These are phyloP conservation scores for Haematococcus sp. DNA, from an alignment of 139 green algal species.

Conservation along the genomic window DNA sequence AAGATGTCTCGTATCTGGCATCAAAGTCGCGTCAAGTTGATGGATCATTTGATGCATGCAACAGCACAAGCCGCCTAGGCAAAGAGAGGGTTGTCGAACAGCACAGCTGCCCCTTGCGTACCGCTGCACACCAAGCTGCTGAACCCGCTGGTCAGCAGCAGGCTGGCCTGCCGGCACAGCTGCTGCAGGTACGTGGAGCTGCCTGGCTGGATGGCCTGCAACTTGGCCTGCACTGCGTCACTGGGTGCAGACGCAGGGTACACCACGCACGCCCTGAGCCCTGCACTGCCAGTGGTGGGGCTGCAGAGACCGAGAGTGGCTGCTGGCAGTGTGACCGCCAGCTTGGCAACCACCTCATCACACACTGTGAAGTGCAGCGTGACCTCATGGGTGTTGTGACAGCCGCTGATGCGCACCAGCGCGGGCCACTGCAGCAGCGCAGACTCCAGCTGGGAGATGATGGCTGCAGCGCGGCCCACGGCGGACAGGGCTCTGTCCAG, in stretches of 20 bases:
- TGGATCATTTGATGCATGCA: too few relatives aligned
- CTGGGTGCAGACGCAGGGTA: background rate
- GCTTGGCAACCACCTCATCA: background rate
- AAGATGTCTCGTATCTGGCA: too few relatives aligned
- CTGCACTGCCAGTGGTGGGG: background rate
- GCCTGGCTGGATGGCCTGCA: too few relatives aligned
- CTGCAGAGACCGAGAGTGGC: background rate
- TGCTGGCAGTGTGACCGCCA: background rate
- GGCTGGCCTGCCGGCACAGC: background rate
- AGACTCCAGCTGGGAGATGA: background rate
- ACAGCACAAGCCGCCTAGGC: too few relatives aligned
- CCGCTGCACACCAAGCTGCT: background rate
- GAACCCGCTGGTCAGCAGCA: background rate
- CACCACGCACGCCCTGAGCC: background rate
- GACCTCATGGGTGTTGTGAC: background rate
- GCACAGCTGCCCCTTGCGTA: background rate
- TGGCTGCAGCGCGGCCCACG: background rate
- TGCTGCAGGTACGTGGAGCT: constrained; percentile 9
- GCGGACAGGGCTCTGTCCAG: background rate
- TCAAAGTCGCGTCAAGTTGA: too few relatives aligned
- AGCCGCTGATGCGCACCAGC: background rate
- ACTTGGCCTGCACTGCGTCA: background rate
- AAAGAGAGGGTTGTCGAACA: constrained; percentile 3
- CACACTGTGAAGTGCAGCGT: background rate
- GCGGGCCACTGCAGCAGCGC: background rate